Evolutionary conservation across 441 rosid genomes (phyloP).

Genomic region (Bruguiera hainesii): DNA sequence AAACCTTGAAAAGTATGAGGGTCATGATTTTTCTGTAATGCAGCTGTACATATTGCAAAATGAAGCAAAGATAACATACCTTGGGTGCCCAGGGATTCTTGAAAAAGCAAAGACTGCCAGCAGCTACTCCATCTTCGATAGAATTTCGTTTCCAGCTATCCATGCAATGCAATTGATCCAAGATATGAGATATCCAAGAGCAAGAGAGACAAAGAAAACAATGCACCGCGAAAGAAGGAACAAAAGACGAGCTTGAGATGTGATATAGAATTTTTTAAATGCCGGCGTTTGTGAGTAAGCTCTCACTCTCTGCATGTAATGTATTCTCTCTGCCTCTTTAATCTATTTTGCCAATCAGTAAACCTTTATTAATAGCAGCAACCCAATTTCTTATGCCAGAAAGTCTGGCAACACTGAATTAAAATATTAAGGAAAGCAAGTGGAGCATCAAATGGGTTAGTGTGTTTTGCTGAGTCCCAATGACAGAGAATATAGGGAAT

Average conservation of each 20-base stretch:
- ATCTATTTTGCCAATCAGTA: background rate
- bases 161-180: background rate
- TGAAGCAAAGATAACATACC: background rate
- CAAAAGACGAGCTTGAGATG: slow-evolving; percentile 17
- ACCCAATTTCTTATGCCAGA: slow-evolving; percentile 10
- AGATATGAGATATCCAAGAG: too few relatives aligned
- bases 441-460: slow-evolving; percentile 14
- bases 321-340: background rate
- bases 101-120: background rate
- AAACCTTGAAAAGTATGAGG: background rate
- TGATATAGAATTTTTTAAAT: slow-evolving; percentile 5
- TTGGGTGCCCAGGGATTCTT: background rate
- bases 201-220: background rate
- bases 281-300: slow-evolving; percentile 5
- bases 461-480: slow-evolving; percentile 51
- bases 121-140: background rate
- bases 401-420: slow-evolving; percentile 14
- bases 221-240: too few relatives aligned
- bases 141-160: background rate
- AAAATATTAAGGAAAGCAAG: background rate
- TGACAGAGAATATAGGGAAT: slow-evolving; percentile 63
- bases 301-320: background rate
- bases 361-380: slow-evolving; percentile 24
- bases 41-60: background rate
- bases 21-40: background rate